Evolutionary conservation across 805 yeast species (phyloP).

Genomic region (Yueomyces sinensis): DNA sequence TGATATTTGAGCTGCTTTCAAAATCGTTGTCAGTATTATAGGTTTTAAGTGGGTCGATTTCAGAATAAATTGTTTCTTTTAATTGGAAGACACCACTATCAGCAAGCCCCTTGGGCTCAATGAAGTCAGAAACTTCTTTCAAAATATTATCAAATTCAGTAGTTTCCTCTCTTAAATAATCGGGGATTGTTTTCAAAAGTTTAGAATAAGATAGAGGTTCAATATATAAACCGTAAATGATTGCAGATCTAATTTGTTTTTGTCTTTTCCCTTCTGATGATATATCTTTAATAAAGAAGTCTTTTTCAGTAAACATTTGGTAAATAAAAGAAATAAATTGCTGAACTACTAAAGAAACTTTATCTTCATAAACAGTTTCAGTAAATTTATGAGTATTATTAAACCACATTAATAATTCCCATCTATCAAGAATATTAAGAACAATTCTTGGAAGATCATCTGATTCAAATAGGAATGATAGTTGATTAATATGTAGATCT

Average conservation of each 20-base stretch:
- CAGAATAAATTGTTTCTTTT: constrained; percentile 31
- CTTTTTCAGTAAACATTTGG: constrained; percentile 56
- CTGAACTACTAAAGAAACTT: constrained; percentile 52
- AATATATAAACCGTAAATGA: constrained; percentile 38
- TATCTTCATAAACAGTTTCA: constrained; percentile 36
- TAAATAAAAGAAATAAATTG: constrained; percentile 66
- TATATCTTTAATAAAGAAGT: constrained; percentile 36
- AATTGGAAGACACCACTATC: constrained; percentile 58
- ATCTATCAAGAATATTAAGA: constrained; percentile 39
- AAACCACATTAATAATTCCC: constrained; percentile 45
- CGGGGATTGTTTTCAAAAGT: constrained; percentile 27
- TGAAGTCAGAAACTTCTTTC: constrained; percentile 43
- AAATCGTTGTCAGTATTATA: constrained; percentile 34
- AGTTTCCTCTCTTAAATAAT: constrained; percentile 18
- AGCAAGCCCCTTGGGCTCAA: constrained; percentile 51
- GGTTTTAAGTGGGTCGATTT: constrained; percentile 46
- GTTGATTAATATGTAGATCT: constrained; percentile 64
- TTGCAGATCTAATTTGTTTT: constrained; percentile 25
- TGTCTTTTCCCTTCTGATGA: constrained; percentile 19
- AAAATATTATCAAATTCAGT: constrained; percentile 36
- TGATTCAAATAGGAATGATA: constrained; percentile 40
- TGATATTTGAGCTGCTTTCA: constrained; percentile 36
- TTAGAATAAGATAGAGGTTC: constrained; percentile 44
- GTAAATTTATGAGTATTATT: constrained; percentile 20
- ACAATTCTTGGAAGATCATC: constrained; percentile 43